Evolutionary conservation across 345 rosid species (phyloP).

Genomic region (Raphanus raphanistrum): DNA sequence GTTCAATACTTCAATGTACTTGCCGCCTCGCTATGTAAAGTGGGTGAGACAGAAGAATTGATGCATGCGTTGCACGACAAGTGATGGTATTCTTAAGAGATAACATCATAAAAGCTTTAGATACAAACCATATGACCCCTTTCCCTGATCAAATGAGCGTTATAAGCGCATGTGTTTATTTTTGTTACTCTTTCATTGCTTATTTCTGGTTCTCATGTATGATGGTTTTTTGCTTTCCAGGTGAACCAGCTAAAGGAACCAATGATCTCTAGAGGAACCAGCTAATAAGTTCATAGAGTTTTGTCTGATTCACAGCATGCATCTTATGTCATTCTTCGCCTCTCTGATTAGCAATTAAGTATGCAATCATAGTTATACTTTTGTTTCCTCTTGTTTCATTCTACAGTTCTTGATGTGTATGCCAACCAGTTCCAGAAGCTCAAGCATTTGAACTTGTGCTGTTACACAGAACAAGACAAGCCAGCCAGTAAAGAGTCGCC

Average conservation of each 20-base stretch:
- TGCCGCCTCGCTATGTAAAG: slow-evolving; percentile 61
- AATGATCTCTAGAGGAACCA: slow-evolving; percentile 16
- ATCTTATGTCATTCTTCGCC: slow-evolving; percentile 6
- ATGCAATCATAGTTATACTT: slow-evolving; percentile 13
- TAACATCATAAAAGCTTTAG: background rate
- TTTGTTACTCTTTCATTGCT: slow-evolving; percentile 1
- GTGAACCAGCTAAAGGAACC: background rate
- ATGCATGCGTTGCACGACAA: slow-evolving; percentile 56
- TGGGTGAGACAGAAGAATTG: slow-evolving; percentile 69
- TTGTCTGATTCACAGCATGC: slow-evolving; percentile 20
- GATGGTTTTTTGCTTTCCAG: slow-evolving; percentile 14
- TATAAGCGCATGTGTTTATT: background rate
- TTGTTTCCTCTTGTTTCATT: slow-evolving; percentile 7
- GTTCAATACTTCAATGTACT: slow-evolving; percentile 41
- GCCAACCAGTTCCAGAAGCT: slow-evolving; percentile 40
- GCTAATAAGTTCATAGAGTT: slow-evolving; percentile 1
- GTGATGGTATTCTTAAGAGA: slow-evolving; percentile 33
- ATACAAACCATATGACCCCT: background rate
- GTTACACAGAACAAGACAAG: slow-evolving; percentile 29
- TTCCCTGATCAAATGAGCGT: background rate
- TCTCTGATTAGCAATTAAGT: slow-evolving; percentile 12
- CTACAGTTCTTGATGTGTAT: slow-evolving; percentile 16
- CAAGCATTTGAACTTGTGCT: slow-evolving; percentile 22
- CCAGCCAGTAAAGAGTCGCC: slow-evolving; percentile 22
- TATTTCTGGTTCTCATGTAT: background rate